These are phyloP conservation scores for Apiosordaria backusii DNA, from an alignment of 495 filamentous ascomycete species.

Conservation along the genomic window DNA sequence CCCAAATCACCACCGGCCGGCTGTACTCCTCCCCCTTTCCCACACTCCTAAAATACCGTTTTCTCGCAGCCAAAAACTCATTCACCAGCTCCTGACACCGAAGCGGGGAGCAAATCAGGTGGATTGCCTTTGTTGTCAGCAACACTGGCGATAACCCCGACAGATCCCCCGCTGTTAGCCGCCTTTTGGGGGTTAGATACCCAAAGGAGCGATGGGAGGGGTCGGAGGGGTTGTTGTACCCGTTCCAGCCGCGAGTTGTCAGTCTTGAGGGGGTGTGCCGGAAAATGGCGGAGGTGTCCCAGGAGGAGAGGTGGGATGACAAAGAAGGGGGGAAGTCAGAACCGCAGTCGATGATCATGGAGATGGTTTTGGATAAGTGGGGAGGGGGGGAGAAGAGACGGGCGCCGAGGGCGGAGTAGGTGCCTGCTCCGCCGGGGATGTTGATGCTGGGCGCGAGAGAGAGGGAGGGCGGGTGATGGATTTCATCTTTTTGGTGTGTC, in stretches of 20 bases:
- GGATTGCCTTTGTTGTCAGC: constrained; percentile 70
- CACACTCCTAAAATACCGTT: background rate
- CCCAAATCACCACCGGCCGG: constrained; percentile 82
- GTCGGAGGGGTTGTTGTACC: constrained; percentile 53
- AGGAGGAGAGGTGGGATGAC: constrained; percentile 58
- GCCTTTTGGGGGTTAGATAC: constrained; percentile 82
- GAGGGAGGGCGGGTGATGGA: constrained; percentile 65
- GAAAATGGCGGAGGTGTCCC: constrained; percentile 69
- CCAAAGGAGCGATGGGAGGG: constrained; percentile 64
- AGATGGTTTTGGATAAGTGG: constrained; percentile 56
- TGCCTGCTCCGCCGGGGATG: constrained; percentile 80
- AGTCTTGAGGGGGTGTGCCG: constrained; percentile 61
- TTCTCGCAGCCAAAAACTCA: constrained; percentile 51
- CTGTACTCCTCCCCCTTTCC: constrained; percentile 12
- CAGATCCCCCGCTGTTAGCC: constrained; percentile 54
- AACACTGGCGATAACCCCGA: constrained; percentile 48
- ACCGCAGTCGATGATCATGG: constrained; percentile 89
- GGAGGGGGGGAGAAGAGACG: constrained; percentile 70
- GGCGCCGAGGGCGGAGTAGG: constrained; percentile 83
- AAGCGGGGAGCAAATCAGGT: constrained; percentile 77
- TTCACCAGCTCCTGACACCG: constrained; percentile 73
- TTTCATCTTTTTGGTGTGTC: constrained; percentile 66
- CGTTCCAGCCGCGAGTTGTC: constrained; percentile 91
- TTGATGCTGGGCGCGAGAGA: constrained; percentile 60
- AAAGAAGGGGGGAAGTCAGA: constrained; percentile 75